Conservation (phyloP, 2,329 filamentous ascomycete genomes). For the Talaromyces verruculosus region DNA sequence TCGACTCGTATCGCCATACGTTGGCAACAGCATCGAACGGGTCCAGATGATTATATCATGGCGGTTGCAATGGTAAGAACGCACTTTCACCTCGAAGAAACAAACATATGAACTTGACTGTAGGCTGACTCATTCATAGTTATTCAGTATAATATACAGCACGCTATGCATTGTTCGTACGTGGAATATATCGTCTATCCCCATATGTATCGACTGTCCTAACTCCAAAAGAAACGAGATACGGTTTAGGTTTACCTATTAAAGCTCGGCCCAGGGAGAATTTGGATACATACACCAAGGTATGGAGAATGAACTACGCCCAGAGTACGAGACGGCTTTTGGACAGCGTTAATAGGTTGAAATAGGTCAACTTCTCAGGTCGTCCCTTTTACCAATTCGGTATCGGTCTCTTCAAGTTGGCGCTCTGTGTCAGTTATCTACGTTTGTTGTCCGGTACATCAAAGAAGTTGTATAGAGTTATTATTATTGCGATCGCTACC, state of each 20-base stretch:
- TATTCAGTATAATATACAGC: constrained; percentile 53
- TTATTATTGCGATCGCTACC: constrained; percentile 49
- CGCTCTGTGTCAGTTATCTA: constrained; percentile 55
- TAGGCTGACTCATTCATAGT: constrained; percentile 26
- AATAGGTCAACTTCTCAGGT: constrained; percentile 54
- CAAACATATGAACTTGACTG: constrained; percentile 21
- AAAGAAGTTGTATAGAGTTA: constrained; percentile 45
- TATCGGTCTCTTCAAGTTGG: constrained; percentile 59
- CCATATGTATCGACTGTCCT: background rate
- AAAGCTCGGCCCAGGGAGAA: constrained; percentile 46
- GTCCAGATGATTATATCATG: constrained; percentile 50
- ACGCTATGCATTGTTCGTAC: constrained; percentile 53
- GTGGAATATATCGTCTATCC: constrained; percentile 24
- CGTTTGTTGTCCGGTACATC: constrained; percentile 53
- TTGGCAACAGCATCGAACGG: constrained; percentile 46
- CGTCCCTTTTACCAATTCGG: constrained; percentile 57
- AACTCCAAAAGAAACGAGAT: constrained; percentile 50
- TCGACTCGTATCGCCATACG: constrained; percentile 47
- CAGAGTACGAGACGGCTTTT: background rate
- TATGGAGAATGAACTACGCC: constrained; percentile 19
- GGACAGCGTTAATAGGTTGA: background rate
- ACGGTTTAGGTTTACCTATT: constrained; percentile 54
- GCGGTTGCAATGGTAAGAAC: constrained; percentile 36
- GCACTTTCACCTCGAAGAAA: constrained; percentile 13
- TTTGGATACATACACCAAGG: constrained; percentile 47